phyloP scores from a whole-genome alignment of 1,139 yeast genomes.

The Saccharomyces hybrid region DNA sequence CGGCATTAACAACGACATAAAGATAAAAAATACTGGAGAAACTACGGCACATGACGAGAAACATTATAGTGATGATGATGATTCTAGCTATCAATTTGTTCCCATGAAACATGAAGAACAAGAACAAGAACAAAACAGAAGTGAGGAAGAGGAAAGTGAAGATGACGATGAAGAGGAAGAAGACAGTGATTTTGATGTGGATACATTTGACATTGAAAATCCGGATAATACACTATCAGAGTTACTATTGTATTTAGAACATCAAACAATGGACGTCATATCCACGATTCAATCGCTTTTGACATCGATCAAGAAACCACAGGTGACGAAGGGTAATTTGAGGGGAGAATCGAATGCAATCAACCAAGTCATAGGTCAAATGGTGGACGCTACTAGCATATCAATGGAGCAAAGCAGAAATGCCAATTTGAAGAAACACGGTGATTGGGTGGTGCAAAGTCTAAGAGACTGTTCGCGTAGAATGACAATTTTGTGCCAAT shows the following conservation, averaged over 20 bases:
- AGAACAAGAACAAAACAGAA: slow-evolving; percentile 1
- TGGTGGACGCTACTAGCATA: slow-evolving; percentile 84
- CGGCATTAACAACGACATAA: background rate
- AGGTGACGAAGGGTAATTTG: slow-evolving; percentile 68
- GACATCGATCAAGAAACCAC: slow-evolving; percentile 66
- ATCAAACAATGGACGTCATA: slow-evolving; percentile 88
- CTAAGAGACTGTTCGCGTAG: slow-evolving; percentile 80
- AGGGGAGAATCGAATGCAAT: slow-evolving; percentile 68
- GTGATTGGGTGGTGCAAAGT: slow-evolving; percentile 81
- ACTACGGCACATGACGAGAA: slow-evolving; percentile 4
- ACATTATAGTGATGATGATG: slow-evolving; percentile 7
- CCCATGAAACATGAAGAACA: slow-evolving; percentile 5
- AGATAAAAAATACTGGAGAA: background rate
- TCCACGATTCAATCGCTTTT: slow-evolving; percentile 80
- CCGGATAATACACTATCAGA: slow-evolving; percentile 86
- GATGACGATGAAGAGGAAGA: slow-evolving; percentile 14
- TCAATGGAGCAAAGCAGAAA: slow-evolving; percentile 85
- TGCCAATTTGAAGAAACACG: slow-evolving; percentile 78
- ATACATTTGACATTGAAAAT: slow-evolving; percentile 70
- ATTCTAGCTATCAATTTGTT: slow-evolving; percentile 11
- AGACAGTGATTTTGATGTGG: slow-evolving; percentile 48
- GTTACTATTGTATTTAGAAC: slow-evolving; percentile 78
- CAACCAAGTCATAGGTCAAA: slow-evolving; percentile 67
- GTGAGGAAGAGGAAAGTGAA: slow-evolving; percentile 6
- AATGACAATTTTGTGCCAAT: slow-evolving; percentile 57